Evolutionary conservation across 1,284 basidiomycete species (phyloP), one percentile per base, ranked within the genome.

Genomic region (Erythrobasidium hasegawianum): DNA sequence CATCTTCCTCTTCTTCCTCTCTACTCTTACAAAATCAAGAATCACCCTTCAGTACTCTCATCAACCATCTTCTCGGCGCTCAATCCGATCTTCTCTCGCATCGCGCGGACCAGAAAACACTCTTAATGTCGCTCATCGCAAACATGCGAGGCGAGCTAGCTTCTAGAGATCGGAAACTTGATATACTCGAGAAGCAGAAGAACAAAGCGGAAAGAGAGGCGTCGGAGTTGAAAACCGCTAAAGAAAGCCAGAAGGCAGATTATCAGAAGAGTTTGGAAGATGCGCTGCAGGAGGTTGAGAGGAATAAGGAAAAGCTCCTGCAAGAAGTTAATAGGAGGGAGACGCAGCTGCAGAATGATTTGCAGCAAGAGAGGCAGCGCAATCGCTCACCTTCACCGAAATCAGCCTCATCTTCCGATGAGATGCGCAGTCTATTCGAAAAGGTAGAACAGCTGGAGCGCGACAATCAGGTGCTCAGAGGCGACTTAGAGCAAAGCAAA

Each of bases 71-170:
- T 2, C 55, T 65, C 1, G 54, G 62, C 45, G 53, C 62, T 4
- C 62, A 65, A 41, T 55, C 57, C 47, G 62, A 65, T 24, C 45
- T 65, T 11, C 47, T 65, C 10, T 65, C 62, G 9, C 62, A 65
- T 39, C 55, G 62, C 39, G 62, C 62, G 18, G 62, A 65, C 27
- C 62, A 65, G 38, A 65, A 65, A 40, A 65, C 62, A 22, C 55
- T 65, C 41, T 45, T 65, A 13, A 38, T 65, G 22, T 65, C 62
- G 13, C 45, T 65, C 8, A 55, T 65, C 7, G 41, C 62, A 8
- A 65, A 65, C 29, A 26, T 65, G 45, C 41, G 62, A 13, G 62
- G 55, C 29, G 62, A 65, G 43, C 43, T 65, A 50, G 62, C 62
- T 24, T 57, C 62, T 14, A 20, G 62, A 41, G 62, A 65, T 39